Evolutionary conservation across 1,284 basidiomycete species (phyloP), one percentile per base, ranked within the genome.

Genomic region (Ustilago trichophora): DNA sequence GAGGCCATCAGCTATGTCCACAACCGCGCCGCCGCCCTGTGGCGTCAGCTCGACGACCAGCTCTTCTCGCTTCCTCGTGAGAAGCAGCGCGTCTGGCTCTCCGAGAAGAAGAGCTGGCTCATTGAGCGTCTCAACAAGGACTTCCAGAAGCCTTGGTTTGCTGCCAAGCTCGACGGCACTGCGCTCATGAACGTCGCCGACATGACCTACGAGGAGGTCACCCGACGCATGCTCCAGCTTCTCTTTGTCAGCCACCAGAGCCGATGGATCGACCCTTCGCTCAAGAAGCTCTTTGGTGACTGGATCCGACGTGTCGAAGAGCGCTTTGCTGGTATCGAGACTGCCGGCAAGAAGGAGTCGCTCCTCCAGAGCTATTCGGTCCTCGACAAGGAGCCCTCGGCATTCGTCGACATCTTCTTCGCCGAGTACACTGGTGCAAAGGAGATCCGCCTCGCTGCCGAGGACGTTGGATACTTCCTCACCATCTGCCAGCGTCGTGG

Each of bases 171-270:
- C 37, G 75, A 78, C 44, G 93, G 88, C 5, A 86, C 84, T 10
- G 88, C 91, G 72, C 71, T 73, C 50, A 87, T 89, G 64, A 92
- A 96, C 81, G 85, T 98, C 51, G 88, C 89, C 22, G 92, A 96
- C 77, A 97, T 98, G 95, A 98, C 95, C 15, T 98, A 98, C 83
- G 93, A 97, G 84, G 96, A 98, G 83, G 90, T 92, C 42, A 90
- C 91, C 7, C 85, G 92, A 66, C 89, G 95, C 57, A 90, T 98
- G 89, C 85, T 98, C 51, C 86, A 91, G 36, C 85, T 98, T 73
- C 94, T 96, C 91, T 98, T 91, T 81, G 91, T 98, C 71, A 82
- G 87, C 40, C 92, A 96, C 82, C 88, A 98, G 84, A 86, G 87
- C 66, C 90, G 95, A 56, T 98, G 96, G 95, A 87, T 98, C 80